Conservation (phyloP, 768 basidiomycete species). For the Daedaleopsis nitida region DNA sequence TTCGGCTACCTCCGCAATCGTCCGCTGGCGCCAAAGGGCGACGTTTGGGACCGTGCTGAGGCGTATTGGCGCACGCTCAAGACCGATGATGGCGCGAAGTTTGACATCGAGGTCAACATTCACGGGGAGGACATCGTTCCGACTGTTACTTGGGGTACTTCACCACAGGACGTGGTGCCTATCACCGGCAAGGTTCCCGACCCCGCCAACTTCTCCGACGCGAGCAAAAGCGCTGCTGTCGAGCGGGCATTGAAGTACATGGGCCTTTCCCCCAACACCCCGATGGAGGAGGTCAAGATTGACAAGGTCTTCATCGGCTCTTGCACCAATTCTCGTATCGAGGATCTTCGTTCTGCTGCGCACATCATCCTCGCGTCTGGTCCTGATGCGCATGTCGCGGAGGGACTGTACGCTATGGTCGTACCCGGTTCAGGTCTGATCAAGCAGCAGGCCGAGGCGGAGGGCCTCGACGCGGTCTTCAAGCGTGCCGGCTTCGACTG, state of each 20-base stretch:
- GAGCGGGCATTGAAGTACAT: constrained; percentile 61
- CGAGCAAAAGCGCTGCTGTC: constrained; percentile 47
- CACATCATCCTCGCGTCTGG: constrained; percentile 53
- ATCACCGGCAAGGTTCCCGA: constrained; percentile 60
- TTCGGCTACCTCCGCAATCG: constrained; percentile 63
- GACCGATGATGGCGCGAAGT: constrained; percentile 59
- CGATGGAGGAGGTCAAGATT: constrained; percentile 57
- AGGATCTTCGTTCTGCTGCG: constrained; percentile 64
- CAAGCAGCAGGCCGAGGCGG: constrained; percentile 66
- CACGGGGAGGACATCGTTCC: constrained; percentile 62
- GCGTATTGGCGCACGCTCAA: constrained; percentile 60
- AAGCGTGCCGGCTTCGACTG: constrained; percentile 68
- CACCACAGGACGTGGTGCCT: constrained; percentile 61
- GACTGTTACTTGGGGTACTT: constrained; percentile 69
- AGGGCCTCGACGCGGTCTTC: constrained; percentile 64
- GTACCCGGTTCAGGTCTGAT: constrained; percentile 69
- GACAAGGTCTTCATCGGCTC: constrained; percentile 73
- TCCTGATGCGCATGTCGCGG: constrained; percentile 52
- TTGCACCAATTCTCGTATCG: constrained; percentile 69
- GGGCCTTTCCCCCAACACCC: constrained; percentile 56
- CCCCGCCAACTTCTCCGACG: constrained; percentile 47
- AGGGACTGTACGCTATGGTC: constrained; percentile 60
- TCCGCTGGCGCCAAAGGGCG: constrained; percentile 58
- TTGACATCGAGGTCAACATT: constrained; percentile 60
- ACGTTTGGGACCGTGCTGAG: constrained; percentile 60